Evolutionary conservation across 768 basidiomycete genomes (phyloP).

Genomic region (Suillus plorans): DNA sequence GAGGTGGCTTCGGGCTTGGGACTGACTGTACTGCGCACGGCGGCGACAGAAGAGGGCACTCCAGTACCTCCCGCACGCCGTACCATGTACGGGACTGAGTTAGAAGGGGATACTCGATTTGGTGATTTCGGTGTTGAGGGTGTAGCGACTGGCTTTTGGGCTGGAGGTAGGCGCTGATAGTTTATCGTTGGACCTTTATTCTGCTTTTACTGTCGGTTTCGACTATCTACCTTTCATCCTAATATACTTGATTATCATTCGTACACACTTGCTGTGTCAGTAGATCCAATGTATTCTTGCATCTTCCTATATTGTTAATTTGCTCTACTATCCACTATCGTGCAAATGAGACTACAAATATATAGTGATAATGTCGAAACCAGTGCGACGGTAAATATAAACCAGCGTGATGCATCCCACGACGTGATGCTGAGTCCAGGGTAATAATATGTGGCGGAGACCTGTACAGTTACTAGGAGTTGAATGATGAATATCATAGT

Average conservation of each 20-base stretch:
- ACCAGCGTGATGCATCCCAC: neutral
- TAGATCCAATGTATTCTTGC: constrained; percentile 3
- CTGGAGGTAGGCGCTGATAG: constrained; percentile 43
- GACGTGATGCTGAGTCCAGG: neutral
- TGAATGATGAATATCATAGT: neutral
- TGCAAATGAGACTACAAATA: neutral
- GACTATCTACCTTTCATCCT: constrained; percentile 1
- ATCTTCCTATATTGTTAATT: neutral
- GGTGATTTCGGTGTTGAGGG: constrained; percentile 83
- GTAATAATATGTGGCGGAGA: neutral
- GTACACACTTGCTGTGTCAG: neutral
- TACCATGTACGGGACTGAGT: constrained; percentile 84
- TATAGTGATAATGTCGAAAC: neutral
- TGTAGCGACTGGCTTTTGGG: constrained; percentile 73
- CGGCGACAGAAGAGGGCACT: constrained; percentile 38
- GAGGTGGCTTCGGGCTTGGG: constrained; percentile 46
- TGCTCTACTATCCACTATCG: neutral
- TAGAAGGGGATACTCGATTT: constrained; percentile 80
- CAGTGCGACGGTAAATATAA: neutral
- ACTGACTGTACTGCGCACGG: constrained; percentile 38
- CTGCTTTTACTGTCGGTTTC: neutral
- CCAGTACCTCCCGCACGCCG: constrained; percentile 52
- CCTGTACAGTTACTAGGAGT: neutral
- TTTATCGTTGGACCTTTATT: neutral
- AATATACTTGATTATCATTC: constrained; percentile 5